Evolutionary conservation across 129 eudicot species (phyloP).

Genomic region (Silybum marianum): DNA sequence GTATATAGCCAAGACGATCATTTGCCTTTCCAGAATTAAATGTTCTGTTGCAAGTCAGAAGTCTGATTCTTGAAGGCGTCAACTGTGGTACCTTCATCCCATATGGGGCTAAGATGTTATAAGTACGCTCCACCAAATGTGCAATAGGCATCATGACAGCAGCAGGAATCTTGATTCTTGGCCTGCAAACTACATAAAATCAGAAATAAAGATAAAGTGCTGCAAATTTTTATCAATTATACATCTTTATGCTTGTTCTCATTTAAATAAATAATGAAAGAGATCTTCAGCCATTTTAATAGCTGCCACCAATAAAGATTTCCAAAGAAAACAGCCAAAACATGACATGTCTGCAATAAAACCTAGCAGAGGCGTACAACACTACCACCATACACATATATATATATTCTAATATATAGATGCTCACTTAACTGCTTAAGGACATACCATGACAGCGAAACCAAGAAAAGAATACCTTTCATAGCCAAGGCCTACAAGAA

Average conservation of each 20-base stretch:
- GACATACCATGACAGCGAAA: not conserved
- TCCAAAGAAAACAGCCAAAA: not conserved
- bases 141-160: slow-evolving; percentile 91
- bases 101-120: slow-evolving; percentile 70
- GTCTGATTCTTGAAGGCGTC: slow-evolving; percentile 95
- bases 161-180: slow-evolving; percentile 80
- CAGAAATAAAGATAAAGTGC: slow-evolving; percentile 55
- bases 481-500: slow-evolving; percentile 94
- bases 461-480: slow-evolving; percentile 66
- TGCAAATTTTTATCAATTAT: not conserved
- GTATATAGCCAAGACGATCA: slow-evolving; percentile 87
- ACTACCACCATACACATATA: not conserved
- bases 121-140: slow-evolving; percentile 64
- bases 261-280: not conserved
- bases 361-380: not conserved
- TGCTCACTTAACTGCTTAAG: not conserved
- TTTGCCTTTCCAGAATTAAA: slow-evolving; percentile 87
- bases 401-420: not conserved
- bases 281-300: not conserved
- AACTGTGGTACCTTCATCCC: slow-evolving; percentile 98
- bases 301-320: not conserved
- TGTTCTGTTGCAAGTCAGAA: slow-evolving; percentile 78
- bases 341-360: not conserved
- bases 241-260: not conserved
- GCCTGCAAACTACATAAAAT: slow-evolving; percentile 87